Conservation (phyloP, 225 moss, liverwort and hornwort genomes). For the Antitrichia curtipendula region DNA sequence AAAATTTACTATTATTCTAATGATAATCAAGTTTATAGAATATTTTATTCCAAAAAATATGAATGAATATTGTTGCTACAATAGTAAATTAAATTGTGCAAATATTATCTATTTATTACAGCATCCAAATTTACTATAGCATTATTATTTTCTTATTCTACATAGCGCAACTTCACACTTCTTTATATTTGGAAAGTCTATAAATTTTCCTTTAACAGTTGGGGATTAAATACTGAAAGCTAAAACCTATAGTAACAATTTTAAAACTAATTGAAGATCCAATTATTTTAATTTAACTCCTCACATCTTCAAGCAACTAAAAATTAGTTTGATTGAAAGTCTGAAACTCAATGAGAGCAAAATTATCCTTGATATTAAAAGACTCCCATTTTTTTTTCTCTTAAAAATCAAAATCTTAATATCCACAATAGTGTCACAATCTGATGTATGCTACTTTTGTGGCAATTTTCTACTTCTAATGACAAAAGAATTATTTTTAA, state of each 20-base stretch:
- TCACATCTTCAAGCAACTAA: not conserved
- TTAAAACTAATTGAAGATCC: not conserved
- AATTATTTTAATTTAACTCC: not conserved
- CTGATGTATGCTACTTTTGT: not conserved
- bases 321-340: not conserved
- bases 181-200: not conserved
- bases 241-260: accelerated
- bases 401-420: not conserved
- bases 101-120: not conserved
- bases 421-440: not conserved
- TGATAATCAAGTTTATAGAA: not conserved
- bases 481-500: no score
- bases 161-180: no score
- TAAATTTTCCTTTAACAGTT: not conserved
- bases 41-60: not conserved
- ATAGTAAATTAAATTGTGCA: not conserved
- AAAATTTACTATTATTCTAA: not conserved
- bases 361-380: not conserved
- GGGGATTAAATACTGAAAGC: not conserved
- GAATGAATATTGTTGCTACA: not conserved
- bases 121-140: not conserved
- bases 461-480: not conserved
- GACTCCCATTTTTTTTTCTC: not conserved
- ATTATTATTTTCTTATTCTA: not conserved
- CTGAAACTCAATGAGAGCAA: not conserved